A percentile compares a stretch with the other conserved stretches of the same genome.
Evolutionary conservation across 2,329 filamentous ascomycete genomes (phyloP).

Genomic region (Neofusicoccum kwambonambiense): DNA sequence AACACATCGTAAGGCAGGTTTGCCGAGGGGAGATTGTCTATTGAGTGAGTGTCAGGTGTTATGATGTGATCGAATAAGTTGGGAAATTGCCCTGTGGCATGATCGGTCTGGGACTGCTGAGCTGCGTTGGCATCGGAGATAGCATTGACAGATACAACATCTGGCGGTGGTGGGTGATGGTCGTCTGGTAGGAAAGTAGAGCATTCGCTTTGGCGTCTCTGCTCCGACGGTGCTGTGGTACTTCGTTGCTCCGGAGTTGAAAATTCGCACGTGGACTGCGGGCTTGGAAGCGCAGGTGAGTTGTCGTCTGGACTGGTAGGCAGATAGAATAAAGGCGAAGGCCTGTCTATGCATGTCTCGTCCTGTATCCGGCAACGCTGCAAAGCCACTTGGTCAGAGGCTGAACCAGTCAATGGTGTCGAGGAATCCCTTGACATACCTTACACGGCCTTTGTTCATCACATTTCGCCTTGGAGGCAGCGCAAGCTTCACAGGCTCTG

Average conservation of each 20-base stretch:
- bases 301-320: slow-evolving; percentile 25
- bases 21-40: slow-evolving; percentile 21
- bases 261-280: background rate
- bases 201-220: background rate
- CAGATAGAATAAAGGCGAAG: slow-evolving; percentile 20
- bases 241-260: background rate
- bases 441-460: slow-evolving; percentile 31
- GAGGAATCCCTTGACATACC: slow-evolving; percentile 20
- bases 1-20: slow-evolving; percentile 18
- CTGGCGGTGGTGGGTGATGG: background rate
- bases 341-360: slow-evolving; percentile 16
- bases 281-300: slow-evolving; percentile 20
- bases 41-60: background rate
- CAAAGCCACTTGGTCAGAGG: no score
- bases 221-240: background rate
- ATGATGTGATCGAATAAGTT: background rate
- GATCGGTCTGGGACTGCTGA: background rate
- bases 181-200: background rate
- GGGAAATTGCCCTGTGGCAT: background rate
- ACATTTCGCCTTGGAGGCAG: slow-evolving; percentile 33
- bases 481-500: slow-evolving; percentile 33
- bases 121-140: no score
- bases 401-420: no score
- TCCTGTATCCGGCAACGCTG: slow-evolving; percentile 20
- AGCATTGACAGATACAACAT: no score